Evolutionary conservation across 2,329 filamentous ascomycete genomes (phyloP), one percentile per base, ranked within the genome.

Genomic region (Pyrenophora tritici-repentis): DNA sequence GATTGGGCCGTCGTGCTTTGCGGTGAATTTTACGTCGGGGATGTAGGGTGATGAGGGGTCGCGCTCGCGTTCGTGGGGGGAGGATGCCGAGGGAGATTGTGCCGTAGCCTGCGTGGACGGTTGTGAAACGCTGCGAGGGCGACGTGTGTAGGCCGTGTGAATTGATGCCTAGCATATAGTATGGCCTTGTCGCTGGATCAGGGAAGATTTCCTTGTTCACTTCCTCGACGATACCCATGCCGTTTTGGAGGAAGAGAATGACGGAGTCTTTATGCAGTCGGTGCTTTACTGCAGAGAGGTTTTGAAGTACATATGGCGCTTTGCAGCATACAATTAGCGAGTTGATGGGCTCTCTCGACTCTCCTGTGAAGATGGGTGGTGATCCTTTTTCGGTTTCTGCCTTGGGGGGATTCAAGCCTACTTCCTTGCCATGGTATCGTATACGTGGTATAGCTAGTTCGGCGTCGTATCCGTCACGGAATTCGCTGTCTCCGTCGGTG

Each of bases 241-340:
- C 91, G 56, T 93, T 89, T 49, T 91, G 88, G 48, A 95, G 72
- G 47, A 96, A 82, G 52, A 89, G 85, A 6, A 96, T 81, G 0
- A 90, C 89, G 1, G 88, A 90, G 22, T 84, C 76, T 2, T 81
- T 77, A 36, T 83, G 80, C n/a, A 95, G 75, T 8, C 90, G 83
- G 56, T 85, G 81, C 2, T 86, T 80, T 44, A 96, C 83, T 1
- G 82, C 74, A 6, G 82, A 77, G 12, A 96, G 73, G 34, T 89
- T 87, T 1, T 81, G 75, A n/a, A 89, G 71, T 0, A 89, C 89
- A 32, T 83, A 76, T 2, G 83, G 76, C 0, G 91, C 84, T 73
- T 96, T 97, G 24, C 87, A 89, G 2, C 89, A 82, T 18, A 97
- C 76, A 56, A 97, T 85, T 35, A 97, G 81, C 66, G 90, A 89